Evolutionary conservation across 805 yeast species (phyloP).

Genomic region (Yarrowia alimentaria): DNA sequence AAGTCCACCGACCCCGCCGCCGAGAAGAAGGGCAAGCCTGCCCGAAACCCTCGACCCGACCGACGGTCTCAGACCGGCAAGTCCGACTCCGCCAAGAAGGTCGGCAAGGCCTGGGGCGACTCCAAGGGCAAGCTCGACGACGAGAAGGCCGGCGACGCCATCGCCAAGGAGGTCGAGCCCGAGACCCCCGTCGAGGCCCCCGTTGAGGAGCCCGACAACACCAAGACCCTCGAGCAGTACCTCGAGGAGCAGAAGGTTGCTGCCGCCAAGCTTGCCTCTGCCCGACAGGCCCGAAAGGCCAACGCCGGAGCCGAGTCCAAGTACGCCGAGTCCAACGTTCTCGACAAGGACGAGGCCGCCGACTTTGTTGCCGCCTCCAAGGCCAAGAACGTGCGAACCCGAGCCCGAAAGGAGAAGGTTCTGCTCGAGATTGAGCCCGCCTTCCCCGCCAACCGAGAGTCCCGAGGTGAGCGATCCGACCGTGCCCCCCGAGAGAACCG

Average conservation of each 20-base stretch:
- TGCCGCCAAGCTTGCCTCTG: slow-evolving; percentile 33
- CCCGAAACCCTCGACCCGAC: slow-evolving; percentile 50
- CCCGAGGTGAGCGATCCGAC: slow-evolving; percentile 20
- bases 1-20: slow-evolving; percentile 38
- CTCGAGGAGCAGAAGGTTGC: slow-evolving; percentile 54
- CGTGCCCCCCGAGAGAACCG: slow-evolving; percentile 34
- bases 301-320: slow-evolving; percentile 57
- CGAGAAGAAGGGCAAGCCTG: slow-evolving; percentile 57
- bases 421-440: slow-evolving; percentile 69
- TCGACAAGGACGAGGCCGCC: slow-evolving; percentile 61
- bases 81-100: slow-evolving; percentile 80
- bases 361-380: slow-evolving; percentile 58
- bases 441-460: slow-evolving; percentile 50
- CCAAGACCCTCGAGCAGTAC: slow-evolving; percentile 83
- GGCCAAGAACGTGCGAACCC: slow-evolving; percentile 65
- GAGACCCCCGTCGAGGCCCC: slow-evolving; percentile 44
- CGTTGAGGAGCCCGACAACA: slow-evolving; percentile 50
- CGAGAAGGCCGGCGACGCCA: slow-evolving; percentile 50
- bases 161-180: slow-evolving; percentile 42
- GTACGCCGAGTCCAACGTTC: slow-evolving; percentile 52
- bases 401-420: slow-evolving; percentile 79
- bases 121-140: slow-evolving; percentile 67
- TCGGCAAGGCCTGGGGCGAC: slow-evolving; percentile 87
- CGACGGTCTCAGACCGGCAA: slow-evolving; percentile 84
- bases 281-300: slow-evolving; percentile 43